These are phyloP conservation scores for Xylaria acuta DNA, from an alignment of 495 filamentous ascomycete genomes.

Conservation along the genomic window DNA sequence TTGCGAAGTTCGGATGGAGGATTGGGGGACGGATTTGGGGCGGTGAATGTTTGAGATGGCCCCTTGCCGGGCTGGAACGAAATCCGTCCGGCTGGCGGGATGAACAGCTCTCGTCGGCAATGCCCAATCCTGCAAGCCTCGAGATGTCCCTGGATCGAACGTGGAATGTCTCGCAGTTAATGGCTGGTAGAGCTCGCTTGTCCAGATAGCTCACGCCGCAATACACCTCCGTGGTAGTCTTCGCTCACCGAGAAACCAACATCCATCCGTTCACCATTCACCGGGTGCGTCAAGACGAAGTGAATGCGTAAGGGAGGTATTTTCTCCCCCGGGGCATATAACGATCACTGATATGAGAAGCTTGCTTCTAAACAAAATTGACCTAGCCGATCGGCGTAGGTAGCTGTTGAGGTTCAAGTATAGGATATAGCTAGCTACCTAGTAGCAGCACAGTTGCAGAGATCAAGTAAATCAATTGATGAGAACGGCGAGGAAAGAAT, in stretches of 20 bases:
- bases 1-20: not conserved
- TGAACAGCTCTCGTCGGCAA: not conserved
- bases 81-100: not conserved
- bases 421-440: not conserved
- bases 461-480: not conserved
- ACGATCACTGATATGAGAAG: not conserved
- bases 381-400: not conserved
- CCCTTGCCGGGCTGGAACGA: not conserved
- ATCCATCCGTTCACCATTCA: conserved; percentile 7
- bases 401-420: not conserved
- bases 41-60: not conserved
- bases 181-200: not conserved
- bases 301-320: not conserved
- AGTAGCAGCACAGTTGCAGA: not conserved
- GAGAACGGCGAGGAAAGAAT: not conserved
- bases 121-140: not conserved
- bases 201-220: not conserved
- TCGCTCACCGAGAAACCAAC: conserved; percentile 16
- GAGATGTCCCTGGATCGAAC: not conserved
- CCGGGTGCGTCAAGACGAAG: not conserved
- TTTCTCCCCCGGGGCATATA: not conserved
- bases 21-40: not conserved
- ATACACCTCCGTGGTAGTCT: not conserved
- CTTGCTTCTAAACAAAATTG: not conserved
- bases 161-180: not conserved